Base-by-base conservation (phyloP, 2,329 filamentous ascomycete genomes). In the Calonectria fujianensis region DNA sequence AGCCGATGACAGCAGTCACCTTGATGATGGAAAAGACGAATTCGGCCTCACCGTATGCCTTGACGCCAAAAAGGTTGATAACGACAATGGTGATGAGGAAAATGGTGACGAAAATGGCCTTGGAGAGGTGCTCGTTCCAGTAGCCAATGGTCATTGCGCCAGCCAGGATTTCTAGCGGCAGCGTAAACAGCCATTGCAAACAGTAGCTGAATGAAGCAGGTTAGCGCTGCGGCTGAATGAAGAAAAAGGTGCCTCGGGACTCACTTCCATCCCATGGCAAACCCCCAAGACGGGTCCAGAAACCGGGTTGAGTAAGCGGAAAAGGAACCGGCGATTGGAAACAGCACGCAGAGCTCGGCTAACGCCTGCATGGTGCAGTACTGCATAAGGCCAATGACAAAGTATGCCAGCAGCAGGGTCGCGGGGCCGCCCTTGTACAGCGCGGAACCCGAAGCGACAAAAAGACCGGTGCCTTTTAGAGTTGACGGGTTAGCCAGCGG, bases 301-400 rank as follows among this genome's bases (percentile, higher is more conserved):
- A 98, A 98, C 16, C 96, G 92, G 14, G 95, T 98, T n/a, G 96
- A 97, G 85, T 96, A 98, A 7, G 95, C 94, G 0, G 95, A 95
- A 83, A 98, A 98, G 2, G 96, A 97, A 65, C 96, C 96, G 20
- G 96, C 94, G 27, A 98, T 94, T 1, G 96, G 96, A 80, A 97
- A 98, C 11, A 96, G 86, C 8, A 98, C 96, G 20, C 96, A 95
- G 84, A 98, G 91, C 85, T 98, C 96, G 72, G 96, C 96, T 14
- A 98, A 89, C 0, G 96, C 95, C 82, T 98, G 96, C 66, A 98
- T 94, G 1, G 96, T 98, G 83, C 94, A 97, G 85, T 96, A 98
- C 77, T 98, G 86, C 95, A 98, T 98, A 79, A 91, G 86, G 35
- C 96, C 96, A 75, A 98, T 93, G 75, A 98, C 89, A 66, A 87